Base-by-base conservation (phyloP, 345 rosid species). In the Ceriops decandra region DNA sequence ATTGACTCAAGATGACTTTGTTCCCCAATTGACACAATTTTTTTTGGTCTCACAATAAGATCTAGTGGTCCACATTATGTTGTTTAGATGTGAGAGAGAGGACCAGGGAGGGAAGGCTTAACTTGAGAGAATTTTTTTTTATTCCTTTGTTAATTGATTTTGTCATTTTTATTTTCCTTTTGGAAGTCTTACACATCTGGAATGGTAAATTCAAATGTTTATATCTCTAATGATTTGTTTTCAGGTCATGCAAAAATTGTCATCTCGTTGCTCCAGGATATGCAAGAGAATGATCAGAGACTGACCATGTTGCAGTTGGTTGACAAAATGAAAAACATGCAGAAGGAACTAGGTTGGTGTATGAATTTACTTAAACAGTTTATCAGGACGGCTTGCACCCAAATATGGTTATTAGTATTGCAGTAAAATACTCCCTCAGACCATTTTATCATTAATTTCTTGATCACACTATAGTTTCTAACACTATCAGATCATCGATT, bases 221-320 rank as follows among this genome's bases (percentile, higher is more conserved):
- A 4, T 42, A 11, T 42, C 13, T 5, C 7, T n/a, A 57, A 21
- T 52, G 2, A 7, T 32, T 24, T 33, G 35, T 78, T 76, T 69
- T 69, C 87, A 93, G 98, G 80, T 67, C 81, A 81, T 47, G 85
- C 97, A 51, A 85, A 79, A 77, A 71, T 80, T 47, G 70, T 93
- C 70, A 79, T 93, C 73, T 89, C 96, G 13, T 72, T 91, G 84
- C 83, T 93, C 62, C 91, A 84, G 82, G 91, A 85, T 70, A 72
- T 71, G 77, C 86, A 76, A 70, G 86, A 83, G 32, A 87, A 85
- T 69, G 91, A 89, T 76, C 89, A 87, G 80, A 88, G 96, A 79
- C 61, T 79, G 77, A 93, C 98, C 10, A 74, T 88, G 97, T 81
- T 93, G 80, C 97, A 93, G 75, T 72, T 93, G 82, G 88, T 89